Evolutionary conservation across 768 basidiomycete species (phyloP), one percentile per base, ranked within the genome.

Genomic region (Leccinum barrowsii): DNA sequence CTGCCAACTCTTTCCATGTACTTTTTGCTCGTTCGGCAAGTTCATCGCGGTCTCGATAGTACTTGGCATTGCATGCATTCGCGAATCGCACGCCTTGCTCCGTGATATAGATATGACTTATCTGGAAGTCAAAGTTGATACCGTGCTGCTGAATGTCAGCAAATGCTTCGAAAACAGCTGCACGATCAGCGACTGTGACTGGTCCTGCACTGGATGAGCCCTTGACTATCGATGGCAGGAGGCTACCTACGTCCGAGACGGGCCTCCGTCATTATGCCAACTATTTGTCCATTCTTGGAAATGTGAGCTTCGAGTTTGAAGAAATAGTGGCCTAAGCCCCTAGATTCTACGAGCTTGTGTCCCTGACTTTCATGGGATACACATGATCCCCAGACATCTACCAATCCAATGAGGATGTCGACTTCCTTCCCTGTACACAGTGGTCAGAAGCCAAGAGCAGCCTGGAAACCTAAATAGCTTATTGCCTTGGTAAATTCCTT

Each of bases 221-320:
- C 26, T 30, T 26, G 37, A 28, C 47, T 26, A 55, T 37, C 21
- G 11, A 30, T 46, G 8, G 19, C 5, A 26, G 26, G 22, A 21
- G 10, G 11, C 4, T 21, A 62, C 70, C 24, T 56, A 70, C 73
- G 69, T 59, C 71, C 71, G 26, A 73, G 48, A 15, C 57, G 48
- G 19, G 67, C 50, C 46, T 74, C 72, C 50, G 55, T 65, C 73
- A 73, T 75, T 35, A 74, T 47, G 7, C 72, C 72, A 30, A 75
- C 50, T 24, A 73, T 52, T 19, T 40, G 52, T 7, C 72, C 74
- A n/a, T 67, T 70, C 51, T 65, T 63, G 48, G 67, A 63, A 19
- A 73, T 57, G 34, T 72, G 73, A 17, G 72, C 73, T 32, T 68
- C 11, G 34, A 74, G 47, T 44, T 66, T 65, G 24, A 66, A 73